phyloP scores from a whole-genome alignment of 2,329 filamentous ascomycete species.

The Polychaeton citri region DNA sequence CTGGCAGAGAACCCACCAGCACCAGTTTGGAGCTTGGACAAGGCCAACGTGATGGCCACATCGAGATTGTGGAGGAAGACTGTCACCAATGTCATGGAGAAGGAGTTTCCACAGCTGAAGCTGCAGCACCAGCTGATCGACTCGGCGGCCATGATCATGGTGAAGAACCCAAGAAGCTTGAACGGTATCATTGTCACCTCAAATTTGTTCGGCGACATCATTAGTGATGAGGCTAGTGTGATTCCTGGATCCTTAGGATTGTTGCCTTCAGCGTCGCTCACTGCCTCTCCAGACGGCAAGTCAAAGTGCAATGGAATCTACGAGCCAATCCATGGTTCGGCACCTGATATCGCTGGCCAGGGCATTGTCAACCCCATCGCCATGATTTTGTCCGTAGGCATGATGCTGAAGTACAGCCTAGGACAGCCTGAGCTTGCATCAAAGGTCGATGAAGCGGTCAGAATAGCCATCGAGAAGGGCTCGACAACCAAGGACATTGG shows the following conservation, averaged over 20 bases:
- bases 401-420: conserved; percentile 93
- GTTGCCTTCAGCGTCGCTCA: conserved; percentile 75
- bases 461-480: conserved; percentile 64
- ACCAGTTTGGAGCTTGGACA: conserved; percentile 79
- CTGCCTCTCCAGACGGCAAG: conserved; percentile 75
- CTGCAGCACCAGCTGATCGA: conserved; percentile 87
- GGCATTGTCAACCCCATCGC: conserved; percentile 87
- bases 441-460: conserved; percentile 69
- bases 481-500: conserved; percentile 75
- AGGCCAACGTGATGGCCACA: conserved; percentile 91
- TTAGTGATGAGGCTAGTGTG: conserved; percentile 86
- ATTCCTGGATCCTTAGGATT: conserved; percentile 86
- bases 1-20: conserved; percentile 61
- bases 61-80: conserved; percentile 80
- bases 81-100: conserved; percentile 69
- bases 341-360: conserved; percentile 85
- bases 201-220: conserved; percentile 94
- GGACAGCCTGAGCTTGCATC: conserved; percentile 63
- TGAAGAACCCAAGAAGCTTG: conserved; percentile 78
- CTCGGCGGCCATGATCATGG: conserved; percentile 92
- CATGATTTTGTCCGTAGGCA: conserved; percentile 80
- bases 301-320: conserved; percentile 85
- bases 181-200: conserved; percentile 88
- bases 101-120: conserved; percentile 79
- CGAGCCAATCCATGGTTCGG: conserved; percentile 91